Evolutionary conservation across 176 grass and related monocot genomes (phyloP), one percentile per base, ranked within the genome.

Genomic region (Guadua angustifolia): DNA sequence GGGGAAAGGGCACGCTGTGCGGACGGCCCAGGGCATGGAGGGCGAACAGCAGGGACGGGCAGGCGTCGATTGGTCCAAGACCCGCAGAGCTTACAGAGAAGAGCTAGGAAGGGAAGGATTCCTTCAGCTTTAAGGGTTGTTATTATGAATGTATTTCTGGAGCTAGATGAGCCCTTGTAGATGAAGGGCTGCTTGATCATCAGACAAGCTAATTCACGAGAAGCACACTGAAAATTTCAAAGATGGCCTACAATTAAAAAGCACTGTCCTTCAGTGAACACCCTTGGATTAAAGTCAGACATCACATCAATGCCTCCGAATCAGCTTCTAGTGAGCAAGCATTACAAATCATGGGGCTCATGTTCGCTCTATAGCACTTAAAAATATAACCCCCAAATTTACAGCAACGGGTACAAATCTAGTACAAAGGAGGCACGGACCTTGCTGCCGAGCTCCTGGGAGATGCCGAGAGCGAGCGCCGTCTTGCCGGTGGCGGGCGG

Each of bases 381-480:
- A 74, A 51, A 74, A 52, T 6, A 21, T 21, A 65, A 36, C 29
- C 53, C 39, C 15, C 59, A 65, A 51, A 51, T 63, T 32, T 26
- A 18, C n/a, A 53, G 21, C 4, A 19, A 17, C 32, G 1, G 42
- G 15, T 65, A 14, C n/a, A 32, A 53, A 84, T 51, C 45, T 72
- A 86, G 16, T 52, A 4, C 70, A 52, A 51, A 33, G 21, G 21
- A 86, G 17, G 45, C 63, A 86, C 78, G 7, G 19, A 95, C 96
- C 91, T 99, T 99, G 88, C 93, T 99, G 24, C 96, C 96, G 47
- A 99, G 96, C 80, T 99, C 96, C 84, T 99, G 96, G 78, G 91
- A 87, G 21, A 99, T 86, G 66, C 96, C 96, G 8, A 99, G 93
- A 21, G 93, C 91, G 33, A 95, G 88, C 9, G 89, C 96, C 19